Conservation (phyloP, 805 yeast genomes). For the Jamesozyma spencerorum region DNA sequence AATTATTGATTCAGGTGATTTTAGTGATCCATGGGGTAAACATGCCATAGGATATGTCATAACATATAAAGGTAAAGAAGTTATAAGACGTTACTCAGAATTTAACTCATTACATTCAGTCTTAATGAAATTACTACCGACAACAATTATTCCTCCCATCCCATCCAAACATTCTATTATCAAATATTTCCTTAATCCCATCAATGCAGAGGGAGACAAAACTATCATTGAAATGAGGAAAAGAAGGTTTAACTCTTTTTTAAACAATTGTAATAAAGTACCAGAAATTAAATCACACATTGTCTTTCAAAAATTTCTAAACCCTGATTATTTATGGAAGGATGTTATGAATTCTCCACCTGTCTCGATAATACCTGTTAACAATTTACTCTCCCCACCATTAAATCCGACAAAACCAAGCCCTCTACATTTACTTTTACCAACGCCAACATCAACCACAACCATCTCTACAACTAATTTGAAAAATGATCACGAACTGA, state of each 20-base stretch:
- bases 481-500: constrained; percentile 1
- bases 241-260: constrained; percentile 64
- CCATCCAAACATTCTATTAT: constrained; percentile 74
- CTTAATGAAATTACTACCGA: constrained; percentile 65
- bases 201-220: constrained; percentile 35
- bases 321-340: constrained; percentile 77
- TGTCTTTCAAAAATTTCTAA: constrained; percentile 68
- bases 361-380: constrained; percentile 42
- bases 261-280: constrained; percentile 62
- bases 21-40: constrained; percentile 66
- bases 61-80: constrained; percentile 45
- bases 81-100: constrained; percentile 83
- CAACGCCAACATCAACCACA: constrained; percentile 41
- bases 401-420: constrained; percentile 47
- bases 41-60: constrained; percentile 81
- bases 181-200: constrained; percentile 36
- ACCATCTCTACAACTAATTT: neutral
- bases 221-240: constrained; percentile 58
- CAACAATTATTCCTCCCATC: constrained; percentile 82
- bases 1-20: constrained; percentile 78
- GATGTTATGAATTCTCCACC: constrained; percentile 59
- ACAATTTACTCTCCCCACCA: constrained; percentile 53
- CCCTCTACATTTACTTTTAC: constrained; percentile 52
- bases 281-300: constrained; percentile 46
- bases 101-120: constrained; percentile 75